Percentiles rank a stretch among this genome's conserved stretches.
Evolutionary conservation across 2,329 filamentous ascomycete genomes (phyloP).

Genomic region (Metarhizium album): DNA sequence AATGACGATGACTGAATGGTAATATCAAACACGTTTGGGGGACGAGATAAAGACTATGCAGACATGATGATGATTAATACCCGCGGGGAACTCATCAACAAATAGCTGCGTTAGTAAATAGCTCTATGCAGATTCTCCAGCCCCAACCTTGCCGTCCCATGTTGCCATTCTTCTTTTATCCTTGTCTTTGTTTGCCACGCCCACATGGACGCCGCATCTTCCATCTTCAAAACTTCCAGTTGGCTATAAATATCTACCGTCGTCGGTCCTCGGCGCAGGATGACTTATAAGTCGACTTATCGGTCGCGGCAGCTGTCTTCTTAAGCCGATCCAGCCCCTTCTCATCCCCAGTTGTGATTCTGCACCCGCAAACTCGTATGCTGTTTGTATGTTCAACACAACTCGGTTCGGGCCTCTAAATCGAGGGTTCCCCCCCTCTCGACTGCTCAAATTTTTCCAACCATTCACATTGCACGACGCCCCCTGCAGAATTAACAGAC

Average conservation of each 20-base stretch:
- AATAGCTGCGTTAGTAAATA: not conserved
- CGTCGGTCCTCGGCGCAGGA: constrained; percentile 14
- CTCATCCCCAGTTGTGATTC: constrained; percentile 24
- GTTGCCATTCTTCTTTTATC: too few species aligned
- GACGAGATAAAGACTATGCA: not conserved
- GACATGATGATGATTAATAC: not conserved
- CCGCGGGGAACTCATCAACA: not conserved
- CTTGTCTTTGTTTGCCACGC: too few species aligned
- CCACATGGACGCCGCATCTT: not conserved
- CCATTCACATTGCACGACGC: constrained; percentile 22
- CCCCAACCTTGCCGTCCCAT: not conserved
- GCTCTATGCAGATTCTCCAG: not conserved
- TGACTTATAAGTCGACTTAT: constrained; percentile 18
- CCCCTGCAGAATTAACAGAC: constrained; percentile 29
- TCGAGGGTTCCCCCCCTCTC: too few species aligned
- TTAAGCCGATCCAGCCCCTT: constrained; percentile 18
- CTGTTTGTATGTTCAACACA: constrained; percentile 26
- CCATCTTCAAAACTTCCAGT: too few species aligned
- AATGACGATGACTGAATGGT: constrained; percentile 3
- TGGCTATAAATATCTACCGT: constrained; percentile 1
- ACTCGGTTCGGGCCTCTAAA: constrained; percentile 28
- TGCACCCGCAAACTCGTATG: constrained; percentile 26
- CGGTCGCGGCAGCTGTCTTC: constrained; percentile 23
- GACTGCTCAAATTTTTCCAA: constrained; percentile 15
- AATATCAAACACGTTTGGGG: not conserved